Conservation (phyloP, 768 basidiomycete genomes). For the Mycena amicta region DNA sequence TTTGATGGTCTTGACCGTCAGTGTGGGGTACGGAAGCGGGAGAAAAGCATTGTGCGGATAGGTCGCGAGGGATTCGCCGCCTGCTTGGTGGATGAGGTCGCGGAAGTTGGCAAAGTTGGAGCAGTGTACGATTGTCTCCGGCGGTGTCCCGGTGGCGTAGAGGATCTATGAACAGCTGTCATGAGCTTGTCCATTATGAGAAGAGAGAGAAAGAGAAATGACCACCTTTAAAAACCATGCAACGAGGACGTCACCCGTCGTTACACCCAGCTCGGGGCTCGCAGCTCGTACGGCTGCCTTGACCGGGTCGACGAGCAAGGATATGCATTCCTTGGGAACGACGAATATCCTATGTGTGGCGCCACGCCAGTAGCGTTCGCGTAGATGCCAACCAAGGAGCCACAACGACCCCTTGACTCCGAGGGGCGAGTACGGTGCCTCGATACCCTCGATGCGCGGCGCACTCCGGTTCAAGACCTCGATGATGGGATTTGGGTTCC, state of each 20-base stretch:
- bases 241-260: constrained; percentile 42
- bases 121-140: constrained; percentile 36
- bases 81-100: constrained; percentile 25
- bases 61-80: constrained; percentile 19
- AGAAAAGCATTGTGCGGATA: constrained; percentile 44
- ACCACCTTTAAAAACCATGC: constrained; percentile 45
- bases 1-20: constrained; percentile 39
- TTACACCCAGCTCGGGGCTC: constrained; percentile 22
- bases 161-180: constrained; percentile 37
- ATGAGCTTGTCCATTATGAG: no score
- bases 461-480: constrained; percentile 25
- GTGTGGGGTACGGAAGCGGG: constrained; percentile 42
- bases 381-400: constrained; percentile 36
- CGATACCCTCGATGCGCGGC: background rate
- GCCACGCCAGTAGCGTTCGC: constrained; percentile 40
- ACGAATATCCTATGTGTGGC: constrained; percentile 37
- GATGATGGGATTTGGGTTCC: constrained; percentile 37
- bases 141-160: constrained; percentile 35
- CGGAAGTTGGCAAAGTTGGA: constrained; percentile 43
- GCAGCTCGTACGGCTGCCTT: constrained; percentile 27
- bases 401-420: constrained; percentile 34
- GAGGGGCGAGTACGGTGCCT: constrained; percentile 27
- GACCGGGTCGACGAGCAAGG: constrained; percentile 33
- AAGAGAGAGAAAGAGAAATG: no score
- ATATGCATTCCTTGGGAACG: constrained; percentile 33